A percentile compares a stretch with the other conserved stretches of the same genome.
These are phyloP conservation scores for Metschnikowia reukaufii DNA, from an alignment of 805 yeast species.

Conservation along the genomic window DNA sequence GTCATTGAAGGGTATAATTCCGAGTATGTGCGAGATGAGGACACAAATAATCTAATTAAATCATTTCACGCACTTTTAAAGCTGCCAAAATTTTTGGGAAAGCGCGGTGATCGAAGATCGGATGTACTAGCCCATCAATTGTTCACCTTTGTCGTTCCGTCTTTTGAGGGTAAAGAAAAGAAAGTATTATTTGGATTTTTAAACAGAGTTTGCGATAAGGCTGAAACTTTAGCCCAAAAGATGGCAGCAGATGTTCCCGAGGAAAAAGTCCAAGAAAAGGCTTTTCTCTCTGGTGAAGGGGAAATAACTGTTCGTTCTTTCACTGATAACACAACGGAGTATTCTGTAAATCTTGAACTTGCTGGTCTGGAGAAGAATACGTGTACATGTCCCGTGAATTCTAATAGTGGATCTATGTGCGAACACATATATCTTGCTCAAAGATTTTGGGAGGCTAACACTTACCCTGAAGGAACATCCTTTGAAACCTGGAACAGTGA, in stretches of 20 bases:
- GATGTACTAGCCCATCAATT: background rate
- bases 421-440: background rate
- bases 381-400: background rate
- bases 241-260: background rate
- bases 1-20: background rate
- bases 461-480: background rate
- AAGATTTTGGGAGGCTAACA: background rate
- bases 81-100: background rate
- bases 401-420: background rate
- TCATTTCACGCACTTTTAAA: background rate
- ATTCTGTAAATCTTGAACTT: background rate
- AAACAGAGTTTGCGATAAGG: background rate
- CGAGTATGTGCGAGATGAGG: background rate
- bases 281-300: background rate
- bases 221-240: background rate
- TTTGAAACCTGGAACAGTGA: background rate
- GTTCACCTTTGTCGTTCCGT: background rate
- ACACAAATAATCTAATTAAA: background rate
- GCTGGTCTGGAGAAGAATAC: background rate
- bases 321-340: background rate
- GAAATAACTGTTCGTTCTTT: background rate
- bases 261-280: background rate
- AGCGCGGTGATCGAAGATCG: background rate
- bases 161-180: background rate
- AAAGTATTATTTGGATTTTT: background rate